Base-by-base conservation (phyloP, 257 asterid genomes). In the Gardenia jasminoides region DNA sequence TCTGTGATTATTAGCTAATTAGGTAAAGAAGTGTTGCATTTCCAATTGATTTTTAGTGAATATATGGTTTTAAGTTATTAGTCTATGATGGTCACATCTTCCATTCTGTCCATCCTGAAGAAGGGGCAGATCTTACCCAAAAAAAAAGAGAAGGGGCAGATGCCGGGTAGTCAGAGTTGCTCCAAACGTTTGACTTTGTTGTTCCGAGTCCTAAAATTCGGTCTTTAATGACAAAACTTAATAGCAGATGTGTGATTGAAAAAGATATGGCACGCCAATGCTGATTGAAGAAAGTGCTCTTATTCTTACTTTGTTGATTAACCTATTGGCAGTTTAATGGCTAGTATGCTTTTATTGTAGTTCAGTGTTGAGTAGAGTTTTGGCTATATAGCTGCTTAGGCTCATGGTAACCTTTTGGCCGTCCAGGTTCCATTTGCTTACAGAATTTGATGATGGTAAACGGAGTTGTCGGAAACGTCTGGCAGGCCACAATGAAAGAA, bases 401-500 rank as follows among this genome's bases (percentile, higher is more conserved):
- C 69, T 47, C 56, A 46, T n/a, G 0, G 6, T 46, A 80, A 30
- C 61, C 43, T 11, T 66, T 48, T 76, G 28, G 70, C 64, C 46
- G 36, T 82, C 73, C 84, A 92, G 97, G 88, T 92, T 90, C 87
- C 97, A 92, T 74, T 33, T 84, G 72, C 83, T 90, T 52, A 84
- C 87, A 7, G 92, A 89, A 86, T 92, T 92, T 67, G 95, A 92
- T 75, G 91, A 88, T 72, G 90, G 88, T 56, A 92, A 92, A 74
- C 92, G 97, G 11, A 92, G 95, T 62, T 92, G 97, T 76, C 91
- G 97, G 48, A 88, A 89, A 77, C 90, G 97, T 80, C 90, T 92
- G 0, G 93, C 92, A 20, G 93, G 93, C 72, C 97, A 92, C 83
- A 92, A 92, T 33, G 82, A 88, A 77, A 89, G 97, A 5, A 80